phyloP scores from a whole-genome alignment of 495 filamentous ascomycete species.

The Hyphodiscus hymeniophilus region DNA sequence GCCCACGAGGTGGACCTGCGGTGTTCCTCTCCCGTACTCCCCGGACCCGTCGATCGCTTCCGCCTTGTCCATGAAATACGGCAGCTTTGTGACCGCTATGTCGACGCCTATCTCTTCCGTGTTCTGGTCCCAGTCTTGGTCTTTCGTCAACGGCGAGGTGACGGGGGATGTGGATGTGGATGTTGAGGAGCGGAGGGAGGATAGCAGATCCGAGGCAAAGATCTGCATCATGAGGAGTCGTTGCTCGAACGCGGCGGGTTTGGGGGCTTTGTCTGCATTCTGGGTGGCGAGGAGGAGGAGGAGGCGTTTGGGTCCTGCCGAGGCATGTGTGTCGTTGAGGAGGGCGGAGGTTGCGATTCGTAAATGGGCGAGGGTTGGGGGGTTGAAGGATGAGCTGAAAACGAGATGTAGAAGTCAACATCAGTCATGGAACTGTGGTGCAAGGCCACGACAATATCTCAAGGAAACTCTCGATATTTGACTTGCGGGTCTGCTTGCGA shows the following conservation, averaged over 20 bases:
- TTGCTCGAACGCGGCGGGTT: constrained; percentile 74
- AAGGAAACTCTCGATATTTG: no score
- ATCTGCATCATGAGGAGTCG: constrained; percentile 80
- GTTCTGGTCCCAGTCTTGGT: constrained; percentile 1
- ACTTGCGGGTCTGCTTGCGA: no score
- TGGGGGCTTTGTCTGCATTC: constrained; percentile 89
- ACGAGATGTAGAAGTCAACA: no score
- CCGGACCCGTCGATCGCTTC: constrained; percentile 49
- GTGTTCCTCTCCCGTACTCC: constrained; percentile 38
- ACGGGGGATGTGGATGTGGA: neutral
- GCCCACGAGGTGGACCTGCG: constrained; percentile 75
- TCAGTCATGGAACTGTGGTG: no score
- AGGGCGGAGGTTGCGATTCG: constrained; percentile 65
- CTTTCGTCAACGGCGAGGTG: neutral
- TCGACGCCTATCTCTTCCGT: constrained; percentile 46
- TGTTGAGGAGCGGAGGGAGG: constrained; percentile 15
- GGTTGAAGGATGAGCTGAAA: constrained; percentile 95
- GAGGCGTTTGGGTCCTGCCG: constrained; percentile 42
- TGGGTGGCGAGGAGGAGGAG: constrained; percentile 79
- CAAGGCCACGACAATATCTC: no score
- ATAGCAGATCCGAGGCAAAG: constrained; percentile 58
- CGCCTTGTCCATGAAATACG: constrained; percentile 82
- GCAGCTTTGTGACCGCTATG: constrained; percentile 71
- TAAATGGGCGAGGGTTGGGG: constrained; percentile 77
- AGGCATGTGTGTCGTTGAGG: constrained; percentile 25